Conservation (phyloP, 2,329 filamentous ascomycete species). For the Alternaria sp. region DNA sequence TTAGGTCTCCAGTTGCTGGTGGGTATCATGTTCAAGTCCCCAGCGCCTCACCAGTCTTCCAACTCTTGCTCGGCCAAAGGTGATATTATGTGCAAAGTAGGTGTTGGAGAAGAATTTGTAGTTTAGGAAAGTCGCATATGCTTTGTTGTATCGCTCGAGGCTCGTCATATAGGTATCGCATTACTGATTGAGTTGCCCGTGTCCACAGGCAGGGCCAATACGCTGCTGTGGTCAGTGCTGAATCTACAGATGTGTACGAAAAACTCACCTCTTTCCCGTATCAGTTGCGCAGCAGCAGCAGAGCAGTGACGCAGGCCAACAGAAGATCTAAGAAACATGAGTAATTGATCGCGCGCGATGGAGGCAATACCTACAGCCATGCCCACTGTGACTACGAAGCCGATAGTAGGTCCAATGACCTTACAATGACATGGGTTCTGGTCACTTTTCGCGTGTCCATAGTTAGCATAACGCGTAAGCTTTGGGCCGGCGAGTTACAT, state of each 20-base stretch:
- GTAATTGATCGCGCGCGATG: constrained; percentile 13
- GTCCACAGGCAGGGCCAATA: constrained; percentile 62
- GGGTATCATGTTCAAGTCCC: constrained; percentile 8
- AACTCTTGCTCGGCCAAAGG: background rate
- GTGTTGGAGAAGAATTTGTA: background rate
- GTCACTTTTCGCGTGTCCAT: constrained; percentile 49
- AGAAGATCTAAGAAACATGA: constrained; percentile 54
- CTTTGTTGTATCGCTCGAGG: background rate
- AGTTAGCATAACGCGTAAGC: constrained; percentile 16
- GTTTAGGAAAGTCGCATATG: background rate
- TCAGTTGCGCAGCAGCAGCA: constrained; percentile 66
- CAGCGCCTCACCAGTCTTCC: constrained; percentile 3
- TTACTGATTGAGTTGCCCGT: constrained; percentile 60
- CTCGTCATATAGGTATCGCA: constrained; percentile 55
- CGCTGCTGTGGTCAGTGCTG: constrained; percentile 48
- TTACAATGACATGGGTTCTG: constrained; percentile 67
- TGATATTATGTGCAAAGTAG: background rate
- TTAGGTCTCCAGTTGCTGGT: background rate
- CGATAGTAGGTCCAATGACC: constrained; percentile 63
- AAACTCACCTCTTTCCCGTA: constrained; percentile 61
- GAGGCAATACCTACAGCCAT: constrained; percentile 56
- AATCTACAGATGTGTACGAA: background rate
- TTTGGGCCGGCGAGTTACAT: constrained; percentile 12
- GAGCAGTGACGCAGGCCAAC: constrained; percentile 64
- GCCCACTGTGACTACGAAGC: constrained; percentile 58